These are phyloP conservation scores for Pseudonectria buxi DNA, from an alignment of 2,329 filamentous ascomycete genomes.

Conservation along the genomic window DNA sequence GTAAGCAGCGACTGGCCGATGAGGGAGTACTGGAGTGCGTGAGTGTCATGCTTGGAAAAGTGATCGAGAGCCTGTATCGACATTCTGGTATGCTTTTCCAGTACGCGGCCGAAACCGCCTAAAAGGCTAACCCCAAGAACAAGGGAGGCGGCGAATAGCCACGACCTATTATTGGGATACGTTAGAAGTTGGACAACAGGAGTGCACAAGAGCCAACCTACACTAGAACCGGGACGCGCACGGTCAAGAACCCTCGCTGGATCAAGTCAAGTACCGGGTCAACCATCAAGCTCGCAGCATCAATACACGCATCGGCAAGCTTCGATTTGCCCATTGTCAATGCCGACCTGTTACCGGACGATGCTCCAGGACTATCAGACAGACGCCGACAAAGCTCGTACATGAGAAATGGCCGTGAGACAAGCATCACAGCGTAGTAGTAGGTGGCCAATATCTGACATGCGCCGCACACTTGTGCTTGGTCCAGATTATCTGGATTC, in stretches of 20 bases:
- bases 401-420: conserved; percentile 50
- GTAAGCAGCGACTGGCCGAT: conserved; percentile 45
- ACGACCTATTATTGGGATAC: conserved; percentile 32
- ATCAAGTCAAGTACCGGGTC: conserved; percentile 41
- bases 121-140: conserved; percentile 46
- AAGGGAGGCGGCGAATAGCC: conserved; percentile 47
- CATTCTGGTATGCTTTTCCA: conserved; percentile 43
- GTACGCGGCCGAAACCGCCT: conserved; percentile 44
- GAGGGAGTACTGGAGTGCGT: conserved; percentile 46
- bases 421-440: conserved; percentile 52
- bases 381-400: conserved; percentile 44
- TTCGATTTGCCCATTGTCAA: conserved; percentile 39
- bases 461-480: conserved; percentile 36
- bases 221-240: conserved; percentile 43
- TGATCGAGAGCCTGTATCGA: conserved; percentile 43
- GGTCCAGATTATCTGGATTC: conserved; percentile 9
- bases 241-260: conserved; percentile 34
- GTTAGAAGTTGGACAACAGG: background rate
- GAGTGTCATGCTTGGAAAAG: conserved; percentile 42
- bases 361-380: conserved; percentile 24
- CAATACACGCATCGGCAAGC: conserved; percentile 48
- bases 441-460: conserved; percentile 47
- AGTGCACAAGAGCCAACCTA: conserved; percentile 24
- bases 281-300: conserved; percentile 47
- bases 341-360: conserved; percentile 9